Evolutionary conservation across 192 early-diverging fungal genomes (phyloP).

Genomic region (Borealophlyctis nickersoniae): DNA sequence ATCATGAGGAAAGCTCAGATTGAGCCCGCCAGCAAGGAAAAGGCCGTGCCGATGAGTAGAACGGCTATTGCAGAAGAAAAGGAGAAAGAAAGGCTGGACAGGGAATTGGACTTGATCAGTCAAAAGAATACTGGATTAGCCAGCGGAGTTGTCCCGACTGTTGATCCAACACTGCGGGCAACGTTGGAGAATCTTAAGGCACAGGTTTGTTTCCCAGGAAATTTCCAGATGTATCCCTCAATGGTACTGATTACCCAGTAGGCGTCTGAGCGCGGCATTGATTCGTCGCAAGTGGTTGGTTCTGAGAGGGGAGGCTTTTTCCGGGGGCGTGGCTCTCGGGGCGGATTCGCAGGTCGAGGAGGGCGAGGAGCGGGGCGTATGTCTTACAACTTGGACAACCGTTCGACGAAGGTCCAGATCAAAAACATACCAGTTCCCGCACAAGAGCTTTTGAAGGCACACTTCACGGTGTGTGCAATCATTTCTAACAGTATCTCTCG

Average conservation of each 20-base stretch:
- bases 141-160: constrained; percentile 11
- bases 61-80: constrained; percentile 45
- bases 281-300: too few relatives aligned
- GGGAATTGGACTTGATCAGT: constrained; percentile 49
- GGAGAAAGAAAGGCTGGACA: constrained; percentile 47
- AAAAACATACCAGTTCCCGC: constrained; percentile 48
- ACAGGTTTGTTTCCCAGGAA: constrained; percentile 40
- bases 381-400: constrained; percentile 67
- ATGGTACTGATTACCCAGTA: constrained; percentile 27
- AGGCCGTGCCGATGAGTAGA: constrained; percentile 1
- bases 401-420: constrained; percentile 64
- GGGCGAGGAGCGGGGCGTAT: constrained; percentile 46
- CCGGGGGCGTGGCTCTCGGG: constrained; percentile 46
- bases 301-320: too few relatives aligned
- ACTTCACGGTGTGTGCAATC: constrained; percentile 81
- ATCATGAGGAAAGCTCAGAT: neutral
- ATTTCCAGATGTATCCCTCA: neutral
- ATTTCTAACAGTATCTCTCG: too few relatives aligned
- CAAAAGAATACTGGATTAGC: constrained; percentile 1
- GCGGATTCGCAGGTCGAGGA: constrained; percentile 42
- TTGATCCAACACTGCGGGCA: constrained; percentile 39
- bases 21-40: neutral
- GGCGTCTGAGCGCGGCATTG: constrained; percentile 31
- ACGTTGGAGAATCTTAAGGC: constrained; percentile 62
- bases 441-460: constrained; percentile 45